Conservation (phyloP, 139 green algal species). For the Closterium sp. region DNA sequence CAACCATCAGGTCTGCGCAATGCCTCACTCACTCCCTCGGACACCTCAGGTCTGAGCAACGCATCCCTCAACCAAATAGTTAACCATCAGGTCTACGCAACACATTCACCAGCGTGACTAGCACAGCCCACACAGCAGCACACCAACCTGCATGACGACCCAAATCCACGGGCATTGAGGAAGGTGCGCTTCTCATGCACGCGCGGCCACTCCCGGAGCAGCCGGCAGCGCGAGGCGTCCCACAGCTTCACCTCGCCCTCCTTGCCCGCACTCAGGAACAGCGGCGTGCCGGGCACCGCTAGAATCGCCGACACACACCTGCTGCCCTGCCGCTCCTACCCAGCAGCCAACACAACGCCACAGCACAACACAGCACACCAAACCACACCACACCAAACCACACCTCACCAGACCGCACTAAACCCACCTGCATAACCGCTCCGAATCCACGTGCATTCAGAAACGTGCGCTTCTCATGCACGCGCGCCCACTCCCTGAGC, state of each 20-base stretch:
- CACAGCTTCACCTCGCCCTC: slow-evolving; percentile 54
- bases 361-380: too few relatives aligned
- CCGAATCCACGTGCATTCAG: slow-evolving; percentile 43
- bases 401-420: too few relatives aligned
- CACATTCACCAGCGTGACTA: slow-evolving; percentile 10
- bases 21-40: too few relatives aligned
- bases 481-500: slow-evolving; percentile 12
- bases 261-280: slow-evolving; percentile 45
- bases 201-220: slow-evolving; percentile 13
- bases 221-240: slow-evolving; percentile 31
- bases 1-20: too few relatives aligned
- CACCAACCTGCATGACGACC: slow-evolving; percentile 44
- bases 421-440: too few relatives aligned
- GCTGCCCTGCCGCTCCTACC: too few relatives aligned
- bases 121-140: background rate
- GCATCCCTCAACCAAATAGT: background rate
- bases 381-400: too few relatives aligned
- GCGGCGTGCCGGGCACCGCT: slow-evolving; percentile 15
- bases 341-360: too few relatives aligned
- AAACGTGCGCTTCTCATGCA: slow-evolving; percentile 46
- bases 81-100: background rate
- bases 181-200: slow-evolving; percentile 47
- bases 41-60: too few relatives aligned
- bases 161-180: slow-evolving; percentile 44
- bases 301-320: background rate